Percentiles rank a stretch among this genome's conserved stretches.
These are phyloP conservation scores for Globisporangium nagaii DNA, from an alignment of 352 stramenopile species.

Conservation along the genomic window DNA sequence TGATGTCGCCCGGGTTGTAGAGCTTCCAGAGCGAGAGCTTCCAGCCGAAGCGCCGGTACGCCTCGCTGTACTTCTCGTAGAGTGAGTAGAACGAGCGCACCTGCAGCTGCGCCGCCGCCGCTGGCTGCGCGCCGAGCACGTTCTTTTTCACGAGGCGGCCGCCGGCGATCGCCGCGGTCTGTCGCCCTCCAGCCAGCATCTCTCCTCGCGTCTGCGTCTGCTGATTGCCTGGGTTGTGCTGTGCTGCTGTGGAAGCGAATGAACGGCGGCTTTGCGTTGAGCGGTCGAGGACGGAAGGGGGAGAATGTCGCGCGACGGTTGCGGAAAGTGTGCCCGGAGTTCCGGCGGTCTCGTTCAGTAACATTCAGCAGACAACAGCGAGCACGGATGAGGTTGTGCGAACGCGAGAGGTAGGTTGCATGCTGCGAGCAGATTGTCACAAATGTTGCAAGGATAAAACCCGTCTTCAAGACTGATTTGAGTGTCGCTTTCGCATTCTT, in stretches of 20 bases:
- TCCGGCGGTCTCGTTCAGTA: background rate
- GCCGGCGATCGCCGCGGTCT: slow-evolving; percentile 25
- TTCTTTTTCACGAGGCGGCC: slow-evolving; percentile 24
- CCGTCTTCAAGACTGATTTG: no score
- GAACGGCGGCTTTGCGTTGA: background rate
- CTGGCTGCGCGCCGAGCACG: background rate
- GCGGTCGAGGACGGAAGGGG: background rate
- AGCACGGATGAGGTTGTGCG: no score
- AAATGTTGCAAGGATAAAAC: no score
- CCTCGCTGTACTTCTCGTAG: slow-evolving; percentile 79
- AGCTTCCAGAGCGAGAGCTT: slow-evolving; percentile 84
- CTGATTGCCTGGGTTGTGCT: slow-evolving; percentile 2
- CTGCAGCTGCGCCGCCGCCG: slow-evolving; percentile 19
- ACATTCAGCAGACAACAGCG: no score
- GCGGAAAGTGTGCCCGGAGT: background rate
- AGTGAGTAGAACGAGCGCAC: slow-evolving; percentile 72
- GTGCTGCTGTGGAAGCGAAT: slow-evolving; percentile 2
- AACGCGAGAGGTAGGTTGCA: no score
- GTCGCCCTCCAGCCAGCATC: slow-evolving; percentile 14
- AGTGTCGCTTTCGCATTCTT: no score
- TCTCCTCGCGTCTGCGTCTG: background rate
- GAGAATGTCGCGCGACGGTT: background rate
- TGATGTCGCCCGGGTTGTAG: slow-evolving; percentile 86
- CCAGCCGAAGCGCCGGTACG: slow-evolving; percentile 74
- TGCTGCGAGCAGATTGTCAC: no score